Conservation (phyloP, 106 monocot genomes). For the Dendrobium nobile region DNA sequence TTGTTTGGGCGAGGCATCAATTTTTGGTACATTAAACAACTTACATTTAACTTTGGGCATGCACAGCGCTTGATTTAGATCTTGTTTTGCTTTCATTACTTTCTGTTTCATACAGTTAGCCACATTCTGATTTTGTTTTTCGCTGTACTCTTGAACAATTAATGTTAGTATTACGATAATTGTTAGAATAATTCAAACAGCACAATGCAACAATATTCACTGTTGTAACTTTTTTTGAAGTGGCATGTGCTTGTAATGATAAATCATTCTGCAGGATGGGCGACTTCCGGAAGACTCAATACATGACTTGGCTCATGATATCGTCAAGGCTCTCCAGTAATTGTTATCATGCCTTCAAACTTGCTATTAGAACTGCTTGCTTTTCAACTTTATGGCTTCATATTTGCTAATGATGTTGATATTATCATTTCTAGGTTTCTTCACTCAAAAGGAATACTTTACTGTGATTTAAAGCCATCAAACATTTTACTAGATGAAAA, state of each 20-base stretch:
- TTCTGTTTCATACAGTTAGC: no score
- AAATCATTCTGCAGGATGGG: constrained; percentile 53
- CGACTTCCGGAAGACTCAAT: constrained; percentile 85
- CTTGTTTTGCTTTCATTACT: no score
- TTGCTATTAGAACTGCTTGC: not conserved
- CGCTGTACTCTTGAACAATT: no score
- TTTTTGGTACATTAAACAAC: no score
- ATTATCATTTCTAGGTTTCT: constrained; percentile 43
- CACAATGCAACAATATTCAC: not conserved
- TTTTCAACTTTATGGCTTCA: not conserved
- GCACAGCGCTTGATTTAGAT: no score
- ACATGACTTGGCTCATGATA: constrained; percentile 79
- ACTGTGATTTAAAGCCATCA: constrained; percentile 93
- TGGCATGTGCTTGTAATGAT: not conserved
- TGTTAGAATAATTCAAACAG: no score
- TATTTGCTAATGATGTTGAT: constrained; percentile 6
- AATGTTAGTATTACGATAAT: no score
- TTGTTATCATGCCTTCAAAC: not conserved
- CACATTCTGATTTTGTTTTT: no score
- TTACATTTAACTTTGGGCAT: no score
- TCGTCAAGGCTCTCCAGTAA: constrained; percentile 95
- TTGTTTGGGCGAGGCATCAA: no score
- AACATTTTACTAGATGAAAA: constrained; percentile 93
- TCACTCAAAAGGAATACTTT: constrained; percentile 89
- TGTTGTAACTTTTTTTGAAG: not conserved